These are phyloP conservation scores for Cystobasidium sp. DNA, from an alignment of 1,284 basidiomycete species.

Conservation along the genomic window DNA sequence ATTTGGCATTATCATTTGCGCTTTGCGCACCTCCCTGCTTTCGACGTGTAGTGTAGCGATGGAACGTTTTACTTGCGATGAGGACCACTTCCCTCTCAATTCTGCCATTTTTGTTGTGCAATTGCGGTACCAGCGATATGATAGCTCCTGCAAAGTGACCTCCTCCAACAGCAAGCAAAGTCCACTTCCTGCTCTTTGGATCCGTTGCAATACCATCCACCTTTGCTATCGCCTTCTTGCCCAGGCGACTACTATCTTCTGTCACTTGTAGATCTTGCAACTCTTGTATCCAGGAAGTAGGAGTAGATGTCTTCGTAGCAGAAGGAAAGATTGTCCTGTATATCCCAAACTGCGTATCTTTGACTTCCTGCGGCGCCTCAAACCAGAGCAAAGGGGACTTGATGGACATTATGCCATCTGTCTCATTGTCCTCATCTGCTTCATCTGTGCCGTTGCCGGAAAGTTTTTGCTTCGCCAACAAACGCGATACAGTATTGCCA, in stretches of 20 bases:
- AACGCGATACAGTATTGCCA: slow-evolving; percentile 60
- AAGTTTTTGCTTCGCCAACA: slow-evolving; percentile 67
- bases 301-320: slow-evolving; percentile 56
- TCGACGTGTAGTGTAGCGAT: slow-evolving; percentile 94
- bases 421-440: slow-evolving; percentile 55
- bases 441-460: slow-evolving; percentile 46
- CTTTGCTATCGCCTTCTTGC: slow-evolving; percentile 52
- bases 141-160: slow-evolving; percentile 96
- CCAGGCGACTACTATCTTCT: slow-evolving; percentile 44
- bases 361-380: slow-evolving; percentile 67
- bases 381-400: slow-evolving; percentile 87
- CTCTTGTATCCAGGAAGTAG: slow-evolving; percentile 56
- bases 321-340: slow-evolving; percentile 76
- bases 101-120: slow-evolving; percentile 58
- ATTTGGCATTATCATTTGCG: slow-evolving; percentile 89
- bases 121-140: slow-evolving; percentile 65
- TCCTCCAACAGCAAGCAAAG: slow-evolving; percentile 93
- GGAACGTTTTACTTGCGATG: slow-evolving; percentile 92
- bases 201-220: slow-evolving; percentile 47
- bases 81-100: slow-evolving; percentile 75
- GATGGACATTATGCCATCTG: slow-evolving; percentile 58
- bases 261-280: slow-evolving; percentile 70
- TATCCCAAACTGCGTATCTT: slow-evolving; percentile 82
- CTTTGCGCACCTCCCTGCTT: slow-evolving; percentile 98
- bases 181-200: slow-evolving; percentile 77